These are phyloP conservation scores for Lithohypha guttulata DNA, from an alignment of 2,329 filamentous ascomycete genomes.

Conservation along the genomic window DNA sequence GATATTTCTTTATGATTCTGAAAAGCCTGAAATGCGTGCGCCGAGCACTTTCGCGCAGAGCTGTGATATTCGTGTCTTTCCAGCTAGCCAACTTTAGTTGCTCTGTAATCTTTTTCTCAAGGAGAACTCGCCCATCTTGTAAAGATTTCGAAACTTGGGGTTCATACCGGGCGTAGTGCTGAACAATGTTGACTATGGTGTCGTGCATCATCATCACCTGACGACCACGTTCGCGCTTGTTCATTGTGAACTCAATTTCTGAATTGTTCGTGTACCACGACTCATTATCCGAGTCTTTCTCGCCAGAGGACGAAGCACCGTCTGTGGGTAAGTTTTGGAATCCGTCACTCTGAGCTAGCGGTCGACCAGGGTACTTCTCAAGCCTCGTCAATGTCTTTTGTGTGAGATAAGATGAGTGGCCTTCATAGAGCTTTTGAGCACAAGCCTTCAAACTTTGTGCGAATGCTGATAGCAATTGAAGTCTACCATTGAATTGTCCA, in stretches of 20 bases:
- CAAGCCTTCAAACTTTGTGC: slow-evolving; percentile 47
- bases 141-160: slow-evolving; percentile 55
- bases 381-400: not conserved
- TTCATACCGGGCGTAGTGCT: slow-evolving; percentile 63
- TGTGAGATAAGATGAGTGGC: slow-evolving; percentile 40
- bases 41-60: slow-evolving; percentile 76
- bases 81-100: slow-evolving; percentile 89
- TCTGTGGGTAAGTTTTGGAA: not conserved
- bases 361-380: not conserved
- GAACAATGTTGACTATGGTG: slow-evolving; percentile 62
- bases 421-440: slow-evolving; percentile 9
- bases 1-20: slow-evolving; percentile 82
- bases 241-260: slow-evolving; percentile 43
- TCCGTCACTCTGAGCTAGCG: not conserved
- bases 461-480: slow-evolving; percentile 55
- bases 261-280: slow-evolving; percentile 39
- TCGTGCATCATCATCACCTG: slow-evolving; percentile 21
- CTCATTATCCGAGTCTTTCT: not conserved
- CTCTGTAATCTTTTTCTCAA: slow-evolving; percentile 91
- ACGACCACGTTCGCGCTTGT: not conserved
- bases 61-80: slow-evolving; percentile 94
- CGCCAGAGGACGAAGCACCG: no score
- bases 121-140: slow-evolving; percentile 52
- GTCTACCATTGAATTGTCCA: slow-evolving; percentile 66
- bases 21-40: slow-evolving; percentile 88